phyloP scores from a whole-genome alignment of 163 green algal species.

The Volvox carteri region DNA sequence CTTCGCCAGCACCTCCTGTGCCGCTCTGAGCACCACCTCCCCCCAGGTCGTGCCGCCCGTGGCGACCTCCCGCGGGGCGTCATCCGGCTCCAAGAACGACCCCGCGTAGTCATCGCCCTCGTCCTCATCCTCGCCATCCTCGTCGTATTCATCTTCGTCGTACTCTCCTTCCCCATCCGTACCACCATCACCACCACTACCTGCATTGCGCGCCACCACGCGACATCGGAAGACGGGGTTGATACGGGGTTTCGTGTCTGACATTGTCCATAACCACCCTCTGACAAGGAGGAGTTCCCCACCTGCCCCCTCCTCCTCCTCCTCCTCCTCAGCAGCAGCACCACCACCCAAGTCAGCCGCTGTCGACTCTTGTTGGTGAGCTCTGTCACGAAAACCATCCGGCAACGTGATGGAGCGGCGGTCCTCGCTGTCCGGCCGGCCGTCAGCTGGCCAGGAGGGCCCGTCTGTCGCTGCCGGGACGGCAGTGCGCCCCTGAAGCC shows the following conservation, averaged over 20 bases:
- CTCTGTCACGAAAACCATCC: too few relatives aligned
- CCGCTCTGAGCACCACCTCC: constrained; percentile 63
- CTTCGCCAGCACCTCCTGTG: constrained; percentile 56
- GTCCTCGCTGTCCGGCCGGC: too few relatives aligned
- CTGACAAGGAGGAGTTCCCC: too few relatives aligned
- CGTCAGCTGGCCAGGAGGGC: too few relatives aligned
- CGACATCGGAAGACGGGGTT: background rate
- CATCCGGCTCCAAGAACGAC: constrained; percentile 50
- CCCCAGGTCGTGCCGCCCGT: constrained; percentile 66
- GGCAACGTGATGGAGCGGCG: too few relatives aligned
- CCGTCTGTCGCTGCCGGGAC: background rate
- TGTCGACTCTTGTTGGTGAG: too few relatives aligned
- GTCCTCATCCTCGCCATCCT: constrained; percentile 55
- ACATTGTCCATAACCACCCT: too few relatives aligned
- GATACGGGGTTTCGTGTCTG: too few relatives aligned
- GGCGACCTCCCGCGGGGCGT: constrained; percentile 61
- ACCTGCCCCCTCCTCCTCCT: constrained; percentile 21
- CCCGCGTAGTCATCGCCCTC: constrained; percentile 43
- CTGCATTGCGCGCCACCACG: background rate
- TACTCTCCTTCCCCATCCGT: constrained; percentile 29
- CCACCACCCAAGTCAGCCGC: constrained; percentile 32
- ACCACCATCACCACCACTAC: too few relatives aligned
- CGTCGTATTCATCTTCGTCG: constrained; percentile 16
- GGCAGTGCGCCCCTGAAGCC: background rate
- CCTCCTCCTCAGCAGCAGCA: constrained; percentile 19